Conservation (phyloP, 2,329 filamentous ascomycete genomes). For the Byssothecium circinans region DNA sequence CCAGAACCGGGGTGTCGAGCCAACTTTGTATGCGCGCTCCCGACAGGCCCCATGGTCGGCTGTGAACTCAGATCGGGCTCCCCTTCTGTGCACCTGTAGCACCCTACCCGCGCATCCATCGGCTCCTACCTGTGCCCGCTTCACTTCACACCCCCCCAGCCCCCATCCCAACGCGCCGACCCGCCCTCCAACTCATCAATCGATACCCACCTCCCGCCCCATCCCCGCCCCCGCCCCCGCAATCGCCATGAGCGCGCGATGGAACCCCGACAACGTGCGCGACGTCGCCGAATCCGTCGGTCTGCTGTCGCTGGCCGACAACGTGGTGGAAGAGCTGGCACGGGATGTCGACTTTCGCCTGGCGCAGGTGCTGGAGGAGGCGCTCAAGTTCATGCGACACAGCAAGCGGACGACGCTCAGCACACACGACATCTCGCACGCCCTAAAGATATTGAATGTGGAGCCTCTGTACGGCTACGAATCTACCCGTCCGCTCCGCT, state of each 20-base stretch:
- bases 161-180: conserved; percentile 7
- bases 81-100: conserved; percentile 33
- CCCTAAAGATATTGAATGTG: conserved; percentile 82
- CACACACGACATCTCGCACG: conserved; percentile 86
- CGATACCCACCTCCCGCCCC: conserved; percentile 1
- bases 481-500: conserved; percentile 82
- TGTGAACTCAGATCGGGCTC: conserved; percentile 11
- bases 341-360: conserved; percentile 96
- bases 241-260: conserved; percentile 60
- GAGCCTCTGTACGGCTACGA: conserved; percentile 97
- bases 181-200: no score
- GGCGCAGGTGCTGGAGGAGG: conserved; percentile 89
- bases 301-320: conserved; percentile 77
- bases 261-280: conserved; percentile 94
- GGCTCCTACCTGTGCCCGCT: conserved; percentile 14
- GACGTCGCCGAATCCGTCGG: conserved; percentile 97
- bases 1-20: background rate
- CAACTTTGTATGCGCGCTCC: conserved; percentile 27
- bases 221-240: conserved; percentile 17
- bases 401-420: conserved; percentile 82
- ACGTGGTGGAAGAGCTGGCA: conserved; percentile 82
- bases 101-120: conserved; percentile 26
- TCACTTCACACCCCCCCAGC: conserved; percentile 14
- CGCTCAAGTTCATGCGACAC: conserved; percentile 94
- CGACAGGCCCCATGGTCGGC: conserved; percentile 27